Conservation (phyloP, 225 moss, liverwort and hornwort genomes). For the Antitrichia curtipendula region DNA sequence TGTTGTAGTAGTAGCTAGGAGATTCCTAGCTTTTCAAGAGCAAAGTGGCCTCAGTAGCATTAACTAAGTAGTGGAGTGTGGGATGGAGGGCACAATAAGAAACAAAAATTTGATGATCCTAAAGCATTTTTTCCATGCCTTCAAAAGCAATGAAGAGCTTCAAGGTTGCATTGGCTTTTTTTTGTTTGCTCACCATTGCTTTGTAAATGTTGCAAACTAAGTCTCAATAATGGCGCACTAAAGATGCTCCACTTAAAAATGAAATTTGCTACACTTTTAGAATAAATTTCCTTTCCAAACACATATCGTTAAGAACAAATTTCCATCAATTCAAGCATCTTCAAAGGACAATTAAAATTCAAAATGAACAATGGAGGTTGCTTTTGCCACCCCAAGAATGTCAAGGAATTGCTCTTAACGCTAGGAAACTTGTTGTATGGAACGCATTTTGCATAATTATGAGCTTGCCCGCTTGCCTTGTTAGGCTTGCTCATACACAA, state of each 20-base stretch:
- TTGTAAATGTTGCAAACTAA: too few species aligned
- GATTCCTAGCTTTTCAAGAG: not conserved
- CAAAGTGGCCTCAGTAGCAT: not conserved
- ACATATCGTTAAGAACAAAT: too few species aligned
- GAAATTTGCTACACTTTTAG: not conserved
- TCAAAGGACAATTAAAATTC: too few species aligned
- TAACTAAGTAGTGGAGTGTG: not conserved
- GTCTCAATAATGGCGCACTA: not conserved
- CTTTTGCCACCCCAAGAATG: too few species aligned
- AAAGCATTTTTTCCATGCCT: not conserved
- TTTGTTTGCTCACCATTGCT: not conserved
- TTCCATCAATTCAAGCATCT: too few species aligned
- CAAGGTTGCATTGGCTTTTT: not conserved
- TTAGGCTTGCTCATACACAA: too few species aligned
- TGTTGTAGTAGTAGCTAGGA: fast-evolving
- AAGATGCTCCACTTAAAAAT: not conserved
- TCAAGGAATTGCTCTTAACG: fast-evolving
- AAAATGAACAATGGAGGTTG: fast-evolving
- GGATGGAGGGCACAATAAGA: not conserved
- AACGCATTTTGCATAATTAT: too few species aligned
- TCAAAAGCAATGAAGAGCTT: fast-evolving
- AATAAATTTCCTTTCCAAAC: not conserved
- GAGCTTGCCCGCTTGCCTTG: too few species aligned
- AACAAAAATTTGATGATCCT: not conserved
- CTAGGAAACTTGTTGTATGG: too few species aligned